Conservation (phyloP, 257 asterid genomes). For the Verbena officinalis region DNA sequence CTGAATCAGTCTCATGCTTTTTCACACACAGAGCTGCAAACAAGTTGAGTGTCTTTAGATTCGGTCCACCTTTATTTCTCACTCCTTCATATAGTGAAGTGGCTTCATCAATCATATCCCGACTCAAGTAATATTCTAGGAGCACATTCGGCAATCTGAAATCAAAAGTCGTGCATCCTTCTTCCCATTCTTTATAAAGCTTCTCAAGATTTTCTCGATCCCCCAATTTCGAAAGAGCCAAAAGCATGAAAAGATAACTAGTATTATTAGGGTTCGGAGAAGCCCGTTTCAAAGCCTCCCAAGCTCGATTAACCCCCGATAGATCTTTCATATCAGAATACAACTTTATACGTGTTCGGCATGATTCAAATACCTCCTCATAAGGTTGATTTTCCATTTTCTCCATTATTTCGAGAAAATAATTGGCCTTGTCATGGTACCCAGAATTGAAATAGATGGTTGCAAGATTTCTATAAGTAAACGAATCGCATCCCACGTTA, state of each 20-base stretch:
- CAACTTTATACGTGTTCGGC: conserved; percentile 49
- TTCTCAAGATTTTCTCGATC: conserved; percentile 54
- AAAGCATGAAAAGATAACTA: conserved; percentile 46
- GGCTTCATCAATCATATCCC: conserved; percentile 66
- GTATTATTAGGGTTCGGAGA: conserved; percentile 35
- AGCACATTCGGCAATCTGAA: conserved; percentile 64
- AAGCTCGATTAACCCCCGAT: conserved; percentile 56
- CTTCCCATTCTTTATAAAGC: conserved; percentile 66
- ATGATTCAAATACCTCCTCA: conserved; percentile 28
- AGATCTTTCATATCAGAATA: conserved; percentile 53
- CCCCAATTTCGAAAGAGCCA: conserved; percentile 52
- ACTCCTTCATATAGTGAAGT: conserved; percentile 43
- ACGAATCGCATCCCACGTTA: conserved; percentile 41
- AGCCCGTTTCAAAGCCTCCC: conserved; percentile 46
- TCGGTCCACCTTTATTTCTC: conserved; percentile 41
- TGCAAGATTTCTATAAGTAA: conserved; percentile 71
- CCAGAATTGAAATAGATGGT: conserved; percentile 55
- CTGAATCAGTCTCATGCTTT: conserved; percentile 52
- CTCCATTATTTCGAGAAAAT: conserved; percentile 54
- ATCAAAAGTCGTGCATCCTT: conserved; percentile 41
- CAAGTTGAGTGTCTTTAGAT: conserved; percentile 48
- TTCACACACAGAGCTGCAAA: conserved; percentile 47
- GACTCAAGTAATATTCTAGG: conserved; percentile 54
- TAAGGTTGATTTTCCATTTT: conserved; percentile 30
- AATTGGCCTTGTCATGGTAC: conserved; percentile 45